Conservation (phyloP, 371 early-diverging fungal genomes). For the Rhizomucor miehei region DNA sequence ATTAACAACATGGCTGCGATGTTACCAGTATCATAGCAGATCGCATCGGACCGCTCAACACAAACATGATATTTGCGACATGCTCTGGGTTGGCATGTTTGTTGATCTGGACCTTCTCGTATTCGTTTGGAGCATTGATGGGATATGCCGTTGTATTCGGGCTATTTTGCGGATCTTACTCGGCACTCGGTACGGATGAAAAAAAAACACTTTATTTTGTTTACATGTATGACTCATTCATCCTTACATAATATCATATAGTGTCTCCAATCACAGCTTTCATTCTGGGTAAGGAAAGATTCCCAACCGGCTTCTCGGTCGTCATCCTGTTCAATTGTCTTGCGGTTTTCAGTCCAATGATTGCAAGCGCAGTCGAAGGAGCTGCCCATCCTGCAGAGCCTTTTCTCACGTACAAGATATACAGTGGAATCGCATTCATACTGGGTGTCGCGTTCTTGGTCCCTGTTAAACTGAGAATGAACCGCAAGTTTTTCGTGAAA, state of each 20-base stretch:
- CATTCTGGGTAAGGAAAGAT: constrained; percentile 29
- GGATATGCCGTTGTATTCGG: constrained; percentile 40
- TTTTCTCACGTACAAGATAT: constrained; percentile 31
- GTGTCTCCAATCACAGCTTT: constrained; percentile 38
- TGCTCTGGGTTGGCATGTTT: constrained; percentile 14
- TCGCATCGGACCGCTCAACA: constrained; percentile 42
- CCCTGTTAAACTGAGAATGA: constrained; percentile 23
- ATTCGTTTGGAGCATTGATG: constrained; percentile 32
- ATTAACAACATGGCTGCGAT: no score
- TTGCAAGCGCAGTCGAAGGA: constrained; percentile 33
- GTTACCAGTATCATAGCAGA: constrained; percentile 37
- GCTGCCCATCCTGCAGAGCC: constrained; percentile 18
- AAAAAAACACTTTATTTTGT: no score
- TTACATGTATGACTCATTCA: neutral
- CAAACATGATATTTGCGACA: constrained; percentile 30
- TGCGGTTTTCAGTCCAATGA: constrained; percentile 34
- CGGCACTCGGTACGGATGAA: constrained; percentile 27
- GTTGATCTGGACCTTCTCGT: constrained; percentile 53
- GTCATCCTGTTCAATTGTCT: constrained; percentile 26
- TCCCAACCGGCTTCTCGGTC: constrained; percentile 33
- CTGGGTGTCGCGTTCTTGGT: constrained; percentile 28
- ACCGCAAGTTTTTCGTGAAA: constrained; percentile 13
- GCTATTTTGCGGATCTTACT: constrained; percentile 37
- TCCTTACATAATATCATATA: constrained; percentile 2
- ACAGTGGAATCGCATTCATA: constrained; percentile 24